Evolutionary conservation across 257 asterid species (phyloP).

Genomic region (Parsonsia alboflavescens): DNA sequence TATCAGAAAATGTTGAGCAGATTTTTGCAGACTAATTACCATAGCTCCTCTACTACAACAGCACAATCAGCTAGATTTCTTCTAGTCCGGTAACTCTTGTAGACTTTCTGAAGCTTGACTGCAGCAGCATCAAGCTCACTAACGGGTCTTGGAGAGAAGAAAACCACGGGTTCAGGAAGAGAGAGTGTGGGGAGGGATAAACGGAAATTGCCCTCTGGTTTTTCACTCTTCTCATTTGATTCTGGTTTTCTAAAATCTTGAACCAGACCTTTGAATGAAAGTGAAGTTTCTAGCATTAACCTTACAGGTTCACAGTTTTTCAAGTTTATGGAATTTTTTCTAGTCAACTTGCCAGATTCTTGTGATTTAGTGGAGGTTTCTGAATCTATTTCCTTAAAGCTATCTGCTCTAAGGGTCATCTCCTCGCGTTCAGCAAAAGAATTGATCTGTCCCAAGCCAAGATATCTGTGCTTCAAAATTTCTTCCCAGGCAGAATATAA

Average conservation of each 20-base stretch:
- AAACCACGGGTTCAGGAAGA: constrained; percentile 57
- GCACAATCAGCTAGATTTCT: constrained; percentile 96
- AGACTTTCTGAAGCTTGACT: constrained; percentile 77
- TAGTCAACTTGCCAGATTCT: constrained; percentile 27
- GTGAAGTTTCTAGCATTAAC: constrained; percentile 46
- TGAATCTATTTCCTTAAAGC: constrained; percentile 33
- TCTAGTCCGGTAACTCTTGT: constrained; percentile 85
- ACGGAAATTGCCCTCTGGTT: background rate
- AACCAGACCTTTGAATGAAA: constrained; percentile 65
- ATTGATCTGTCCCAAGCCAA: constrained; percentile 12
- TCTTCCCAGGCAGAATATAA: constrained; percentile 41
- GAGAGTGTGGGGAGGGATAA: constrained; percentile 10
- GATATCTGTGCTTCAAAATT: constrained; percentile 20
- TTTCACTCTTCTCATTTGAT: constrained; percentile 10
- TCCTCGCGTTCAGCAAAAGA: constrained; percentile 16
- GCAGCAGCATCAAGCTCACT: constrained; percentile 94
- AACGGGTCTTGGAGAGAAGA: constrained; percentile 65
- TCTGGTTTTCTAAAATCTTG: constrained; percentile 30
- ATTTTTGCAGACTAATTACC: constrained; percentile 40
- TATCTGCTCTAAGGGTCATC: constrained; percentile 32
- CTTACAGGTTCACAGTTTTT: constrained; percentile 56
- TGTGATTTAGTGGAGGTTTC: constrained; percentile 23
- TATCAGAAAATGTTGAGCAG: background rate
- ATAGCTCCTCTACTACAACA: constrained; percentile 91
- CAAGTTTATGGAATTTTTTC: constrained; percentile 57